phyloP scores from a whole-genome alignment of 2,329 filamentous ascomycete species.

The Cladosporium sp. region DNA sequence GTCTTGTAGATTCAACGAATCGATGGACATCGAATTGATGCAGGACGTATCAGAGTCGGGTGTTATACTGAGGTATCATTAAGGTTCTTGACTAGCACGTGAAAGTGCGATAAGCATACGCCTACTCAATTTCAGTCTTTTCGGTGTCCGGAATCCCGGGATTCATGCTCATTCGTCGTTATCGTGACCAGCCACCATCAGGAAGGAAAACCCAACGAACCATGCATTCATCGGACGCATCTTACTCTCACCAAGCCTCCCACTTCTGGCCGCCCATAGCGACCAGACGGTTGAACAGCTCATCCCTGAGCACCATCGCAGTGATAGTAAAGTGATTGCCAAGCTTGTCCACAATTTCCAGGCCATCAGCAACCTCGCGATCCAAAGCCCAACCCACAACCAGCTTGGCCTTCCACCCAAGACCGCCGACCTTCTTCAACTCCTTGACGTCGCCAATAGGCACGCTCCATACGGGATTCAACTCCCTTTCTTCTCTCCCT shows the following conservation, averaged over 20 bases:
- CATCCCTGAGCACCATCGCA: slow-evolving; percentile 64
- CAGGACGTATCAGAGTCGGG: too few relatives aligned
- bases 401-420: slow-evolving; percentile 80
- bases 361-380: slow-evolving; percentile 66
- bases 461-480: slow-evolving; percentile 61
- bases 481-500: slow-evolving; percentile 43
- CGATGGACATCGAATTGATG: too few relatives aligned
- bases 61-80: too few relatives aligned
- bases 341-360: slow-evolving; percentile 57
- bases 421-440: slow-evolving; percentile 70
- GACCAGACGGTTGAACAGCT: slow-evolving; percentile 73
- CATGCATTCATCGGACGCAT: background rate
- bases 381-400: slow-evolving; percentile 74
- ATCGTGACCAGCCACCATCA: background rate
- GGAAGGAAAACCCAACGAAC: too few relatives aligned
- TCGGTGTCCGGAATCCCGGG: too few relatives aligned
- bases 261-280: slow-evolving; percentile 77
- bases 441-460: slow-evolving; percentile 65
- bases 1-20: too few relatives aligned
- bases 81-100: too few relatives aligned
- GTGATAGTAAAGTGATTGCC: slow-evolving; percentile 58
- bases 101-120: too few relatives aligned
- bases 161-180: slow-evolving; percentile 1
- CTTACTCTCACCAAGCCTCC: slow-evolving; percentile 59
- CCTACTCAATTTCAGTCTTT: too few relatives aligned